Base-by-base conservation (phyloP, 179 eudicot genomes). In the Gypsophila paniculata region DNA sequence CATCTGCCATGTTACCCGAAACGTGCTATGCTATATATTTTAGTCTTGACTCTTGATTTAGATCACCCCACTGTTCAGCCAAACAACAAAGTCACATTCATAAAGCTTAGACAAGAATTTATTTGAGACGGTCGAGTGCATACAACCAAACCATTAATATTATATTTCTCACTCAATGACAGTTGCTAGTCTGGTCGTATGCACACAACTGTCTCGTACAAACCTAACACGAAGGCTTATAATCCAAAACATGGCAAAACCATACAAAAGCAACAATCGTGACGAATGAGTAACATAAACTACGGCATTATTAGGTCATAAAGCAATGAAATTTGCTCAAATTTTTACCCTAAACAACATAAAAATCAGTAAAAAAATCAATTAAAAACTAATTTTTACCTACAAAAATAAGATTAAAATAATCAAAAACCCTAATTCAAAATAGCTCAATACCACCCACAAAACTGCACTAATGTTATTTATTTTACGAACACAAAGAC, bases 1-100 rank as follows among this genome's bases (percentile, higher is more conserved):
- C 94, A 65, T 90, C 96, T 0, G 91, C 89, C 89, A 86, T 86
- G 42, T 72, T 73, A 11, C 1, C 34, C 12, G 19, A 14, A 68
- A 58, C 1, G 14, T 15, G 46, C 26, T 73, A 61, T 15, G 46
- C 26, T 73, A 61, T 23, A 64, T 22, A 42, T 61, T 25, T 25
- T 55, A 61, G 11, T 58, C 22, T 62, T 18, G 54, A 23, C 19
- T 58, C 22, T 62, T 18, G 54, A 23, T 26, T 70, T 59, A 11
- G 5, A 74, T 22, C 54, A 49, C 55, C 54, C 21, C 34, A 60
- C 48, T 71, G 57, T 62, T 11, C 54, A 72, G 55, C 49, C 8
- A 36, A 52, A 25, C 18, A 69, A 55, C 13, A 62, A 36, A 29
- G 36, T 59, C 26, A 55, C 1, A n/a, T 5, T 55, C 60, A 15